phyloP scores from a whole-genome alignment of 2,329 filamentous ascomycete species.

The Raffaelea deltoideospora region DNA sequence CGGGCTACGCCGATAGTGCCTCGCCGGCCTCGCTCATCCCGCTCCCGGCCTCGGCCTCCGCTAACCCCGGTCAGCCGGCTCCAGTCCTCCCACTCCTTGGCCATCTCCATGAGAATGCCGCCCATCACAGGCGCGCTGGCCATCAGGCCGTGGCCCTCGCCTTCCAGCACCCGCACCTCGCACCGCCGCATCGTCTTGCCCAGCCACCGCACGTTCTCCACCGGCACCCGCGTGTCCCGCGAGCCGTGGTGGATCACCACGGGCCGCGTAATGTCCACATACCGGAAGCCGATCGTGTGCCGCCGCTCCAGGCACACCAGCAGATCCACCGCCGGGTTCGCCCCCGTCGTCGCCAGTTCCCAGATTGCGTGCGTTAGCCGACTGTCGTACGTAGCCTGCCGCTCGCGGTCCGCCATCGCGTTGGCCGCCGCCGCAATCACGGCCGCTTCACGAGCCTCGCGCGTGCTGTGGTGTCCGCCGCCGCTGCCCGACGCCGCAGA shows the following conservation, averaged over 20 bases:
- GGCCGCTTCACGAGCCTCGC: constrained; percentile 14
- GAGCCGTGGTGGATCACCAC: constrained; percentile 92
- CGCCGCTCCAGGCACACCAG: constrained; percentile 83
- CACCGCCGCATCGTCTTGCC: constrained; percentile 87
- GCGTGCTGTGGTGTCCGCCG: constrained; percentile 3
- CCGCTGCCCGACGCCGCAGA: constrained; percentile 9
- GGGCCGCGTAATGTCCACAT: constrained; percentile 83
- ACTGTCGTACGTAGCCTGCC: constrained; percentile 63
- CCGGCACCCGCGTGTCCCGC: constrained; percentile 78
- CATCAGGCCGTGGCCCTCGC: constrained; percentile 92
- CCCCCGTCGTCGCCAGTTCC: constrained; percentile 78
- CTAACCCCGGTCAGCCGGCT: constrained; percentile 37
- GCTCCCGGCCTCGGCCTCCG: constrained; percentile 3
- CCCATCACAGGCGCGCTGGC: constrained; percentile 89
- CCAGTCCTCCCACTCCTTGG: constrained; percentile 87
- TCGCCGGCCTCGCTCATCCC: constrained; percentile 12
- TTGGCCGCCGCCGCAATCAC: constrained; percentile 40
- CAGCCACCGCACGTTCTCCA: constrained; percentile 91
- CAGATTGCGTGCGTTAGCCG: constrained; percentile 87
- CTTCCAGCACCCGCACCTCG: constrained; percentile 79
- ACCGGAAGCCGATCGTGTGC: constrained; percentile 87
- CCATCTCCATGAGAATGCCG: constrained; percentile 84
- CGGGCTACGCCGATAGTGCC: constrained; percentile 7
- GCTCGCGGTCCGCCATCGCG: constrained; percentile 52
- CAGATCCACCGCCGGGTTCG: constrained; percentile 87